Evolutionary conservation across 176 grass and related monocot species (phyloP).

Genomic region (Musa troglodytarum): DNA sequence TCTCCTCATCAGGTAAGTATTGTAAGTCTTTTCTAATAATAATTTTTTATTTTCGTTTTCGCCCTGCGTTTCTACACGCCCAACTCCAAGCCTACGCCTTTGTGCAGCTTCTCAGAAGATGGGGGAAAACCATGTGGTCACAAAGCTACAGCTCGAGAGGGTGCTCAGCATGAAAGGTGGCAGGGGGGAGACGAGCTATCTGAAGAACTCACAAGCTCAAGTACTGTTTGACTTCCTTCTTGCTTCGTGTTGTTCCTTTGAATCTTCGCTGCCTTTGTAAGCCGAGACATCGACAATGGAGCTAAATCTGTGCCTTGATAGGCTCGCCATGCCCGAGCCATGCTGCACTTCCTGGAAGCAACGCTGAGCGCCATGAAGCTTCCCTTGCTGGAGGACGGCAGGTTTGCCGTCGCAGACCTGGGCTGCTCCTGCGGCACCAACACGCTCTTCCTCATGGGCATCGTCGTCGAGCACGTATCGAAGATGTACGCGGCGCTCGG

Average conservation of each 20-base stretch:
- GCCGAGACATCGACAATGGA: background rate
- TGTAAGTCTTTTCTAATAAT: too few species aligned
- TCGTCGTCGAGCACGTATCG: background rate
- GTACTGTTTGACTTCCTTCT: background rate
- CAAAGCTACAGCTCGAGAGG: background rate
- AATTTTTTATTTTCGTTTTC: background rate
- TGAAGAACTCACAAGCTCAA: conserved; percentile 35
- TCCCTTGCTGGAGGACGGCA: background rate
- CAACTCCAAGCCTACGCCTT: background rate
- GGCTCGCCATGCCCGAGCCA: background rate
- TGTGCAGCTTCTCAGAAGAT: background rate
- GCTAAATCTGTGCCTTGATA: background rate
- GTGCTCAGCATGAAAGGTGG: conserved; percentile 35
- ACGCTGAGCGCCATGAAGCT: background rate
- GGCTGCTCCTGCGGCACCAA: conserved; percentile 7
- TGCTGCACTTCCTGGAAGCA: background rate
- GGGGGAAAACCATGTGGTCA: background rate
- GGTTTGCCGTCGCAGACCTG: background rate
- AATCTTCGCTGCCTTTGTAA: background rate
- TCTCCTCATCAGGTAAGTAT: too few species aligned
- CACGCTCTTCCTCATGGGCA: background rate
- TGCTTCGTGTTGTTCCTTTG: background rate
- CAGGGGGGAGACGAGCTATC: conserved; percentile 21
- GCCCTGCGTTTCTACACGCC: too few species aligned
- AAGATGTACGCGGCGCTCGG: background rate